Base-by-base conservation (phyloP, 2,329 filamentous ascomycete species). In the Claviceps humidiphila region DNA sequence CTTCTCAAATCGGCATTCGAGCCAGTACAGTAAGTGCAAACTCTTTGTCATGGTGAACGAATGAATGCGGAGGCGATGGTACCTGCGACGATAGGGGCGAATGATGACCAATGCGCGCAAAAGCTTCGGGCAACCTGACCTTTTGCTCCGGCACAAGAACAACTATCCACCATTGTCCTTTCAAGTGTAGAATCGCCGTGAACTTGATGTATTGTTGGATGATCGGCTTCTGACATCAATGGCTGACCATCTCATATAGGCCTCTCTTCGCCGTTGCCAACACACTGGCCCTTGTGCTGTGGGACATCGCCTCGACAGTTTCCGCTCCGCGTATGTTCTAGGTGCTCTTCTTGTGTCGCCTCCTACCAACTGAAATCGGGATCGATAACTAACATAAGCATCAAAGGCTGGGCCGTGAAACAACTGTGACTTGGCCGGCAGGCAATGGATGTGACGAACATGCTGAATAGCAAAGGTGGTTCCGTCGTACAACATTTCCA, bases 401-500 rank as follows among this genome's bases (percentile, higher is more conserved):
- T 54, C 38, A 14, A 50, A 63, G 63, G 56, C 63, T 62, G 60
- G 62, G 60, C 60, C 66, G 61, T 57, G 69, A 72, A 30, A 66
- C 65, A 63, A 64, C 72, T 71, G 61, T 68, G 71, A 58, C 69
- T 68, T 55, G 66, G 73, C 49, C 67, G 68, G 58, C 71, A 74
- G 64, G 70, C 74, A 54, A 77, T 76, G 74, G 74, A 74, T 61
- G 73, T 77, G 60, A 74, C 69, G 60, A 74, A 70, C 62, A 73
- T 77, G 67, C 64, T 76, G 61, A 76, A 77, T 64, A 73, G 71
- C 56, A 74, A 74, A 66, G 69, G 62, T 54, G 64, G 64, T 60
- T 59, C 64, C 50, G 56, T 68, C 49, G 39, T 53, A 41, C 54
- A 56, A 58, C 67, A 68, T 55, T 54, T 42, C 30, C 53, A 47